Percentiles rank a stretch among this genome's conserved stretches.
Conservation (phyloP, 148 eudicot genomes). For the Rheum nobile region DNA sequence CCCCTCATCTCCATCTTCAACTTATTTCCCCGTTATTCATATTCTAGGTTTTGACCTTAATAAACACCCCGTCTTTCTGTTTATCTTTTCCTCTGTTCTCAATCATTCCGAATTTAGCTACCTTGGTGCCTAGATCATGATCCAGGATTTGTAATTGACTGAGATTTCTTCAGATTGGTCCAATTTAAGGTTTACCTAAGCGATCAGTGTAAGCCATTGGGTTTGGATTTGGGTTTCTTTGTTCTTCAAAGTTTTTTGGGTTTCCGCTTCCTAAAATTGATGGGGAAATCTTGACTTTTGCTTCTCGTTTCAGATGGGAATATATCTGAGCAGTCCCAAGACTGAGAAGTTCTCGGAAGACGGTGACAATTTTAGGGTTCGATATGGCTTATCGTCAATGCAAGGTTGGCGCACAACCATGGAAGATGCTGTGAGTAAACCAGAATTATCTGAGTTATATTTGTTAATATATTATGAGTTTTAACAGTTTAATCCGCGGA, state of each 20-base stretch:
- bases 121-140: background rate
- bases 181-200: background rate
- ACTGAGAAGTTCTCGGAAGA: constrained; percentile 95
- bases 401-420: constrained; percentile 99
- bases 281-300: constrained; percentile 1
- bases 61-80: background rate
- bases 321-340: constrained; percentile 87
- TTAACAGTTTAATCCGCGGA: background rate
- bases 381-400: constrained; percentile 90
- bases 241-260: background rate
- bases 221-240: background rate
- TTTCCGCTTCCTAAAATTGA: background rate
- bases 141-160: background rate
- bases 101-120: background rate
- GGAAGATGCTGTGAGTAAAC: constrained; percentile 96
- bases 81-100: background rate
- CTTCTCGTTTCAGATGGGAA: constrained; percentile 58
- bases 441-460: constrained; percentile 6
- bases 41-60: background rate
- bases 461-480: background rate
- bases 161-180: background rate
- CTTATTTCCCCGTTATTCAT: background rate
- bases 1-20: background rate
- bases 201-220: background rate
- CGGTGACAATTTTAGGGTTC: constrained; percentile 60